Evolutionary conservation across 1,284 basidiomycete genomes (phyloP), one percentile per base, ranked within the genome.

Genomic region (Boletus semigastroideus): DNA sequence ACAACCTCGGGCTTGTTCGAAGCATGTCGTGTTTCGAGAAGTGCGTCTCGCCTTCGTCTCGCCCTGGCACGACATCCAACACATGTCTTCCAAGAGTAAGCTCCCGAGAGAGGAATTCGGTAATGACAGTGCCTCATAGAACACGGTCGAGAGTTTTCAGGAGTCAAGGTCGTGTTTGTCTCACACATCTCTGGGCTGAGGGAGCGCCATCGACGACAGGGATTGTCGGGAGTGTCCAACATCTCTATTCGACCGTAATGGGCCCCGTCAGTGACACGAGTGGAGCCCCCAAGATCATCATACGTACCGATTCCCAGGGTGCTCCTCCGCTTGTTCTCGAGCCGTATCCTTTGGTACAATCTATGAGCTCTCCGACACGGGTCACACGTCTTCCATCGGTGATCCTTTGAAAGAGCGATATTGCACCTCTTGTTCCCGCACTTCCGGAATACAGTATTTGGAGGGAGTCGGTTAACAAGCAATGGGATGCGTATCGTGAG

Each of bases 371-470:
- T 45, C 19, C 74, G 71, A 52, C 74, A 74, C 2, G 64, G 42
- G 20, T 65, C 57, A 37, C 74, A 74, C 46, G 63, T 66, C 54
- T 73, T 72, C 72, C 70, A 72, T 17, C 59, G 63, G 46, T 70
- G 62, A 16, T 58, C 60, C 27, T 43, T 42, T 25, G 65, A 57
- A 17, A 71, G 47, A 5, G 60, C 53, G 30, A 60, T 56, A 17
- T 61, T 59, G 36, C 69, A 72, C 42, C 53, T 46, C 48, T 55
- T 61, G 51, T 59, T 60, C 16, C 48, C 54, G 41, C 68, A 67
- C 36, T 59, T 58, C 30, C 39, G 56, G n/a, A 45, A 36, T 10
- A 12, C 9, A n/a, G 22, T 20, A 7, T 52, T 48, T 7, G 53
- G 42, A 11, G 61, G 56, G 10, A 58, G 59, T 46, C n/a, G 60